Evolutionary conservation across 2,329 filamentous ascomycete genomes (phyloP).

Genomic region (Sporothrix pseudoabietina): DNA sequence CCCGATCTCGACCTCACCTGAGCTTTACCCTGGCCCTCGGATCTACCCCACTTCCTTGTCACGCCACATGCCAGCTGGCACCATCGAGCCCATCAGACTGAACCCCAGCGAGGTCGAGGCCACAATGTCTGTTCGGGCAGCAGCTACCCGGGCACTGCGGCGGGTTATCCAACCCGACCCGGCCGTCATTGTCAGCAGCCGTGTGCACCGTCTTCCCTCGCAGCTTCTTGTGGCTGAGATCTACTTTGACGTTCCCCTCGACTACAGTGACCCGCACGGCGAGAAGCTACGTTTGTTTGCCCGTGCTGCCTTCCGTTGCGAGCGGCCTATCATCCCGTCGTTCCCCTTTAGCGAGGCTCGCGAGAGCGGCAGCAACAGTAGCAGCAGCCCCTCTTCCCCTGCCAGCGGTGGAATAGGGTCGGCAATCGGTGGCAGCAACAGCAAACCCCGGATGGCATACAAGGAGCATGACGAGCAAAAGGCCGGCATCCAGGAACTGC

Average conservation of each 20-base stretch:
- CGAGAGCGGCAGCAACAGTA: background rate
- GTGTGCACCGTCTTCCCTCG: constrained; percentile 41
- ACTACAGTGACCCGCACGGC: constrained; percentile 65
- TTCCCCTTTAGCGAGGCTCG: constrained; percentile 41
- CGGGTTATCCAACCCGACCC: constrained; percentile 18
- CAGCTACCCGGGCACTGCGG: background rate
- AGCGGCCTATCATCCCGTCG: constrained; percentile 59
- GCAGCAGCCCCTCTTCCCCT: background rate
- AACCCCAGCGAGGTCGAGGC: background rate
- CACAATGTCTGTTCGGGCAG: background rate
- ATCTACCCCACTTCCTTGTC: background rate
- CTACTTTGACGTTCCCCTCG: constrained; percentile 82
- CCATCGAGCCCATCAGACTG: background rate
- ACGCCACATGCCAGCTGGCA: background rate
- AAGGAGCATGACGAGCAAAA: background rate
- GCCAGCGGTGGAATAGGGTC: background rate
- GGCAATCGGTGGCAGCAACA: background rate
- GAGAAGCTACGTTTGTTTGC: constrained; percentile 75
- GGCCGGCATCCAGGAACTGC: constrained; percentile 29
- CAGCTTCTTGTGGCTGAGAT: constrained; percentile 77
- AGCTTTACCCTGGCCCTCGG: background rate
- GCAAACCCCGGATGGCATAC: constrained; percentile 22
- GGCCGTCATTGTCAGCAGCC: constrained; percentile 28
- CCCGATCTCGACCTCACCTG: background rate
- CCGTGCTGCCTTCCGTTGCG: constrained; percentile 68